Evolutionary conservation across 805 yeast genomes (phyloP).

Genomic region (Wickerhamomyces bovis): DNA sequence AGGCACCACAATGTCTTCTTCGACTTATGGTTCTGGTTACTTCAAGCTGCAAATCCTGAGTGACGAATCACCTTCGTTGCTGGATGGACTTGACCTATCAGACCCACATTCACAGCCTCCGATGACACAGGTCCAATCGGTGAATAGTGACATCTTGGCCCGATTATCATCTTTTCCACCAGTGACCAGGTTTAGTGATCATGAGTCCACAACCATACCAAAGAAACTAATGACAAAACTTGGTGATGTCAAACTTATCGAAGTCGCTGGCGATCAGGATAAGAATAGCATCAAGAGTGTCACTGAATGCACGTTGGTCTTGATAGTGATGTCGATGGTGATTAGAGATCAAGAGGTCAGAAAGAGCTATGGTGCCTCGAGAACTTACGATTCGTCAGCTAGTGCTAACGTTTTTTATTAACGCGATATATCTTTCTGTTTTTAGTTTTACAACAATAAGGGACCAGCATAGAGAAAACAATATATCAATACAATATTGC

Average conservation of each 20-base stretch:
- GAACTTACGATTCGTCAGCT: constrained; percentile 17
- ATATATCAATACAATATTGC: not conserved
- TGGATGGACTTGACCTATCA: constrained; percentile 13
- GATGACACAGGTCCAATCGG: not conserved
- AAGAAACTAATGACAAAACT: constrained; percentile 11
- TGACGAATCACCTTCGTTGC: constrained; percentile 27
- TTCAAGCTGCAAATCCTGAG: constrained; percentile 29
- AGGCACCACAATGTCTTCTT: constrained; percentile 32
- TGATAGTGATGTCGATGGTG: constrained; percentile 21
- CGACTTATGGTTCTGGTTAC: constrained; percentile 29
- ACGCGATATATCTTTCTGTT: too few relatives aligned
- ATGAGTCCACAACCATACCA: constrained; percentile 9
- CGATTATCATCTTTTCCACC: constrained; percentile 16
- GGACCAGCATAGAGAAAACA: too few relatives aligned
- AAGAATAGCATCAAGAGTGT: constrained; percentile 11
- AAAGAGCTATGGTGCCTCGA: constrained; percentile 18
- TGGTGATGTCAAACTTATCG: constrained; percentile 21
- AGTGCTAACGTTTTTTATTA: constrained; percentile 1
- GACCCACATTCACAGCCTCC: constrained; percentile 3
- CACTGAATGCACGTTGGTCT: constrained; percentile 16
- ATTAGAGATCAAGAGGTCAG: constrained; percentile 20
- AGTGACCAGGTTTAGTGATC: constrained; percentile 19
- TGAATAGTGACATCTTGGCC: constrained; percentile 5
- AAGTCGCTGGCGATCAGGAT: constrained; percentile 9
- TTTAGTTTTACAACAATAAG: too few relatives aligned